Base-by-base conservation (phyloP, 2,329 filamentous ascomycete species). In the Alternaria longipes region DNA sequence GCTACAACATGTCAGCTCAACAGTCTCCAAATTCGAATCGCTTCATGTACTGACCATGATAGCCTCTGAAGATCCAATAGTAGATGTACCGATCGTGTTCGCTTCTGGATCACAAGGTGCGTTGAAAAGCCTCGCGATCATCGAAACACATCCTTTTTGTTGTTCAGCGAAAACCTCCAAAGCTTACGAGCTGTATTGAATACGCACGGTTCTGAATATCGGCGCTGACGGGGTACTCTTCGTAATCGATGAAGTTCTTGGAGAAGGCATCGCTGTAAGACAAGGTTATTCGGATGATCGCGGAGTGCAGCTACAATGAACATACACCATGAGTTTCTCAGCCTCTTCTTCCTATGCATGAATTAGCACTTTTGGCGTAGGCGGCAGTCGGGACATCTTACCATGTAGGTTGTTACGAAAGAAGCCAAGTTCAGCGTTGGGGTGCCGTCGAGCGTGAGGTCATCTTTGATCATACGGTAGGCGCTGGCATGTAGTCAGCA, bases 381-480 rank as follows among this genome's bases (percentile, higher is more conserved):
- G 41, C 38, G 28, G 90, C 12, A n/a, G 12, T 8, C 30, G 9
- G 24, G 14, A 26, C 24, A 7, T 14, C 44, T 12, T 55, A 92
- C 91, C 93, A 97, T 97, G 83, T 96, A 97, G 1, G 94, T 97
- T 1, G 94, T 97, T 67, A 97, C 93, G 75, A 98, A 98, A 38
- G 90, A 94, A 30, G 94, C 94, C 72, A 98, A 81, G 79, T 92
- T 95, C 66, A 72, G 68, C 0, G 70, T 74, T 4, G 76, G 75
- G 3, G 75, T 78, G 90, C 93, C 93, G 77, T 98, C 94, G 54
- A 97, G 84, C 66, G 91, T 95, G 66, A 97, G 84, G 75, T 97
- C 92, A 78, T 97, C 94, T 70, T 81, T 82, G 84, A 97, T 97
- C 91, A 97, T 91, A 50, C 93, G 90, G 80, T 97, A 97, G n/a